Evolutionary conservation across 768 basidiomycete genomes (phyloP), one percentile per base, ranked within the genome.

Genomic region (Lentinula aciculospora): DNA sequence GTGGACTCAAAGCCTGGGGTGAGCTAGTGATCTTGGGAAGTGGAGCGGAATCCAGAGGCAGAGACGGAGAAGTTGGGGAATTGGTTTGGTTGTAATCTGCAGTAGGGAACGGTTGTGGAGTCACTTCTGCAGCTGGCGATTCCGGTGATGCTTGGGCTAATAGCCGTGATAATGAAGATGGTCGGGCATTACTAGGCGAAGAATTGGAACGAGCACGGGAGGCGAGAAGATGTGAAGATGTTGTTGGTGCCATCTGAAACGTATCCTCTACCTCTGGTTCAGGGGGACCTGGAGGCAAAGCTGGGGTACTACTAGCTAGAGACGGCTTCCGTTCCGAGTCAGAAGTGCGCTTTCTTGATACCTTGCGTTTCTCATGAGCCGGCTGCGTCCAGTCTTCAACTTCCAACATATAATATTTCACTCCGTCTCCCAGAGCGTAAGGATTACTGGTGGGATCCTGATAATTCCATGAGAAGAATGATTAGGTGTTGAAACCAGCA

Each of bases 301-400:
- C 68, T n/a, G 77, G 64, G 25, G 76, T 65, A 63, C 69, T 70
- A 60, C 67, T 61, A 28, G 58, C 42, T 32, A 56, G 64, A 31
- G 69, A 63, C 47, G 66, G 64, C 40, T 69, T 63, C 48, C 77
- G 74, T 55, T 71, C 75, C 4, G 68, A 25, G 51, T 70, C 72
- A 15, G 72, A 64, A 17, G 78, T 72, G 17, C 73, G 65, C 64
- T 85, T 88, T 66, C 77, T 80, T 8, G 78, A 77, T 31, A 72
- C 69, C 49, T 81, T 77, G 46, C 85, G 81, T 68, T 86, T 88
- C 58, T 81, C 82, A 36, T 81, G 80, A 48, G 76, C 80, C 1
- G 87, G 84, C 64, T 92, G 88, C 1, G 89, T 92, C 92, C 93
- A 96, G 64, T 92, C 90, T 68, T 96, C 93, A 21, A 94, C 93